phyloP scores from a whole-genome alignment of 345 rosid species.

The Physaria fendleri region DNA sequence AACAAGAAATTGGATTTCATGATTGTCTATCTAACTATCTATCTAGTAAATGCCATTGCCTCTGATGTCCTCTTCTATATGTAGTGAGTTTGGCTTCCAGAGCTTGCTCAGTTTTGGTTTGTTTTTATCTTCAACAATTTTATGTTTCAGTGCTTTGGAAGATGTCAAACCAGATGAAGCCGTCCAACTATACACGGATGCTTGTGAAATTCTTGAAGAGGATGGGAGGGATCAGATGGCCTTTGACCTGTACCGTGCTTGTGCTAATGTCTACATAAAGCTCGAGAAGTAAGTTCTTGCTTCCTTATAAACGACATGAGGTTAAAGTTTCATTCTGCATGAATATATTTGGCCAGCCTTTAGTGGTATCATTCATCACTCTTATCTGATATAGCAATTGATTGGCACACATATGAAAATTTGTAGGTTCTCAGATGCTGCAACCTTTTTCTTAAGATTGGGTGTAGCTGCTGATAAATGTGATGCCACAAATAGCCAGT shows the following conservation, averaged over 20 bases:
- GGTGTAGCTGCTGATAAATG: constrained; percentile 92
- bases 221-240: constrained; percentile 97
- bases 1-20: background rate
- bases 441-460: constrained; percentile 50
- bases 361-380: background rate
- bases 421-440: constrained; percentile 72
- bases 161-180: constrained; percentile 72
- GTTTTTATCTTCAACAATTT: background rate
- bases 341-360: background rate
- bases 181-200: constrained; percentile 73
- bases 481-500: constrained; percentile 86
- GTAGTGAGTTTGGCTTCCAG: constrained; percentile 5
- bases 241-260: constrained; percentile 87
- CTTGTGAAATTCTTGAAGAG: constrained; percentile 86
- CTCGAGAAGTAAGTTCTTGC: constrained; percentile 72
- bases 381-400: background rate
- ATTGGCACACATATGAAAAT: background rate
- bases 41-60: background rate
- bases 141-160: constrained; percentile 60
- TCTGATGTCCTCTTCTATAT: background rate
- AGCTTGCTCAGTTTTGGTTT: background rate
- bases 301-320: background rate
- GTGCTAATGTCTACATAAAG: constrained; percentile 58
- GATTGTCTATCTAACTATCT: background rate
- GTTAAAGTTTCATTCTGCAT: background rate